Conservation (phyloP, 2,329 filamentous ascomycete genomes). For the Colletotrichum neosansevieriae region DNA sequence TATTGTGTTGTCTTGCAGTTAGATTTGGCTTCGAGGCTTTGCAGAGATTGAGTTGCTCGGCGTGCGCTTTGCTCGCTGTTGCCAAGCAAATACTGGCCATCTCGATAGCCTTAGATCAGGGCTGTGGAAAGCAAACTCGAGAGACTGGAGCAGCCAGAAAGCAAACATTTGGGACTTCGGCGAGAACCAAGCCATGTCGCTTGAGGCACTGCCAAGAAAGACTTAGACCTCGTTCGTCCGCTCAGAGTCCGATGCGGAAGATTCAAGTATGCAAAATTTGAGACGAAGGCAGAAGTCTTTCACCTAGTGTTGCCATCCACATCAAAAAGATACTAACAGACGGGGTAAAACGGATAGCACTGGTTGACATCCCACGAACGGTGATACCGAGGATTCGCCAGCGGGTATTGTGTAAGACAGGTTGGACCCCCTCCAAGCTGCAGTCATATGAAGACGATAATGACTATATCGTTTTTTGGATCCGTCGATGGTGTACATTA, state of each 20-base stretch:
- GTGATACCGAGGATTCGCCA: constrained; percentile 4
- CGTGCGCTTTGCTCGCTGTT: constrained; percentile 36
- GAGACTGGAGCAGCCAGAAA: constrained; percentile 3
- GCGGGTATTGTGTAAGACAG: constrained; percentile 7
- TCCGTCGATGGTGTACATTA: constrained; percentile 8
- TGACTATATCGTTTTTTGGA: neutral
- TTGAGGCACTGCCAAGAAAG: constrained; percentile 29
- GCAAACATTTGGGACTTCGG: neutral
- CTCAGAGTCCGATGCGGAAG: neutral
- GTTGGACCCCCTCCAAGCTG: neutral
- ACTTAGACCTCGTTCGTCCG: neutral
- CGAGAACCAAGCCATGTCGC: constrained; percentile 1
- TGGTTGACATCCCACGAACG: constrained; percentile 26
- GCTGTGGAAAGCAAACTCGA: neutral
- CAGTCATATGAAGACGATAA: constrained; percentile 2
- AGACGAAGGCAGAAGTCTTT: constrained; percentile 25
- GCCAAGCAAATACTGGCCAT: constrained; percentile 34
- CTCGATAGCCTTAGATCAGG: constrained; percentile 22
- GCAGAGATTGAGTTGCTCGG: constrained; percentile 23
- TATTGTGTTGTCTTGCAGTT: constrained; percentile 5
- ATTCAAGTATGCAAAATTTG: constrained; percentile 7
- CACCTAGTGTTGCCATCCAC: constrained; percentile 24
- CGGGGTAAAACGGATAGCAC: too few relatives aligned
- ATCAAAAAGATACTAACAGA: too few relatives aligned
- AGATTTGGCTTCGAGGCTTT: constrained; percentile 14